Evolutionary conservation across 2,329 filamentous ascomycete species (phyloP), one percentile per base, ranked within the genome.

Genomic region (Penicillium sp.): DNA sequence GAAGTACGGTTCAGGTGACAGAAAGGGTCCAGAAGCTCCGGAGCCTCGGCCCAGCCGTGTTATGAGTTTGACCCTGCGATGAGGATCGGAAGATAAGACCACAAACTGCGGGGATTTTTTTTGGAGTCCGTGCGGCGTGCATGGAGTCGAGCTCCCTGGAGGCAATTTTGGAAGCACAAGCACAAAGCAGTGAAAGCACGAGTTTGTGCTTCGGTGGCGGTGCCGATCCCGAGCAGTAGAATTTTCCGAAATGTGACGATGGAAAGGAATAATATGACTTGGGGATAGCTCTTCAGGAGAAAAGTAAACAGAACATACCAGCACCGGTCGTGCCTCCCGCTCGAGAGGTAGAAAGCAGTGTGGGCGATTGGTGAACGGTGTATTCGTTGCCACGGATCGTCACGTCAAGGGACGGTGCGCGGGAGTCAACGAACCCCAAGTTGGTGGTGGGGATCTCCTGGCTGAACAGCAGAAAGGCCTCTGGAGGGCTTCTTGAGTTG

Each of bases 381-480:
- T 92, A 86, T 70, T 96, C 90, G 54, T 82, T 83, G 57, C 83
- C 87, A 56, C 81, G 86, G 61, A 98, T 83, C 37, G 83, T 83
- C 59, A 96, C 73, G 12, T 91, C 85, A 38, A 97, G 75, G 1
- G 79, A 76, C 1, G 83, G 73, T 10, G 90, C 87, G 64, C 84
- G 86, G 15, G 90, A 81, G 73, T 96, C 89, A 63, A 98, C 79
- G 76, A 97, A 95, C 71, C 94, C 95, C 10, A 98, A 87, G 68
- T 92, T 88, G 56, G 87, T 86, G 12, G 89, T 90, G 0, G 90
- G 87, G 28, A 91, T 85, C 17, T 86, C 79, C 72, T 90, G 87
- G 45, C 91, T 89, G 80, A 96, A 97, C 57, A 97, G 83, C 39
- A 93, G 78, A 71, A 96, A 97, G 4, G 91, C 91, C 79, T 98